A percentile compares a stretch with the other conserved stretches of the same genome.
phyloP scores from a whole-genome alignment of 441 rosid species.

The Adansonia madagascariensis region DNA sequence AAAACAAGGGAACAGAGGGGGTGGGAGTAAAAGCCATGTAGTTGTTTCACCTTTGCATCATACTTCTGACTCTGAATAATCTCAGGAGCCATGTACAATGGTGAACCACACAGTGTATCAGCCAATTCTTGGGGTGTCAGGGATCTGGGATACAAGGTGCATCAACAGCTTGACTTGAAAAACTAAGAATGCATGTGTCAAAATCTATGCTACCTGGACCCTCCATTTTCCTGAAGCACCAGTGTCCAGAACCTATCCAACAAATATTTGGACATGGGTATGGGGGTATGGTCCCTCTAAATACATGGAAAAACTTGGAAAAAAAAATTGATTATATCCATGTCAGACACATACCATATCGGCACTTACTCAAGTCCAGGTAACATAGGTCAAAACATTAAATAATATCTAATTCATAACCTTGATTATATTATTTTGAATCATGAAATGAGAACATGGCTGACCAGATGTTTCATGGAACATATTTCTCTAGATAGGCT shows the following conservation, averaged over 20 bases:
- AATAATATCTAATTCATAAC: slow-evolving; percentile 3
- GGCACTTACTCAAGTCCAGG: too few species aligned
- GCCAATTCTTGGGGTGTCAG: slow-evolving; percentile 68
- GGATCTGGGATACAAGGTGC: slow-evolving; percentile 48
- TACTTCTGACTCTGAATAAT: slow-evolving; percentile 75
- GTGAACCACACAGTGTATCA: slow-evolving; percentile 81
- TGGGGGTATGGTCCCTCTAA: too few species aligned
- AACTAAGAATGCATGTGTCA: neutral
- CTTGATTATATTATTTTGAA: neutral
- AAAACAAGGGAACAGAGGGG: neutral
- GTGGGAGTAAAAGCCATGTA: neutral
- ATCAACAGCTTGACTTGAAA: neutral
- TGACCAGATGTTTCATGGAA: neutral
- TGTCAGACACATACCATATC: too few species aligned
- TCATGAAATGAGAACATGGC: neutral
- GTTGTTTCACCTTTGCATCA: slow-evolving; percentile 75
- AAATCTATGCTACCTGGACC: neutral
- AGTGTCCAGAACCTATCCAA: too few species aligned
- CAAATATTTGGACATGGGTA: too few species aligned
- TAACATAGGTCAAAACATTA: too few species aligned
- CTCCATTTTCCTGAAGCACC: too few species aligned
- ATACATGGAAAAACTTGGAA: too few species aligned
- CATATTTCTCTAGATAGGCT: neutral
- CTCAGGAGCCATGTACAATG: slow-evolving; percentile 92
- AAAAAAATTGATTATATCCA: too few species aligned